phyloP scores from a whole-genome alignment of 2,329 filamentous ascomycete genomes.

The Penicillium sp. region DNA sequence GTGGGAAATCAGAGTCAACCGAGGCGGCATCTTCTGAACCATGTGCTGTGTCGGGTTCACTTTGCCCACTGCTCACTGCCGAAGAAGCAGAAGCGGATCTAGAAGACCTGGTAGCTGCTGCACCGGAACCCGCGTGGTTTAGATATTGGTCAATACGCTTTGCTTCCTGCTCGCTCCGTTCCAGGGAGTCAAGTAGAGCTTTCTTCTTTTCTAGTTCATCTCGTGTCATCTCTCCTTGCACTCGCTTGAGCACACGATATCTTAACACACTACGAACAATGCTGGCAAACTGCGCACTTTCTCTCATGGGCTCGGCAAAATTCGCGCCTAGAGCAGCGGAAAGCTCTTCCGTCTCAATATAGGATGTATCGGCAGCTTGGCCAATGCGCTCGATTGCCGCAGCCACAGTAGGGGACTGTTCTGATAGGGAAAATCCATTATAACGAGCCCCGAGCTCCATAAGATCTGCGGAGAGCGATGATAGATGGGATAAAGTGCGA shows the following conservation, averaged over 20 bases:
- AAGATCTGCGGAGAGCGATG: constrained; percentile 77
- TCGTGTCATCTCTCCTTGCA: constrained; percentile 95
- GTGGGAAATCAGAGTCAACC: constrained; percentile 93
- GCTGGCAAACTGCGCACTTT: constrained; percentile 94
- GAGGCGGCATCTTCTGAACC: constrained; percentile 75
- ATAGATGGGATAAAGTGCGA: constrained; percentile 78
- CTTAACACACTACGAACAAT: constrained; percentile 84
- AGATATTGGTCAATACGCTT: constrained; percentile 92
- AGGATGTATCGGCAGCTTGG: constrained; percentile 92
- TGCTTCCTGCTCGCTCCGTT: constrained; percentile 88
- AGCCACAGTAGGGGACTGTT: constrained; percentile 81
- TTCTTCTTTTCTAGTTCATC: constrained; percentile 90
- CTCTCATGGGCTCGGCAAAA: constrained; percentile 96
- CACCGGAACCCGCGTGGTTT: constrained; percentile 54
- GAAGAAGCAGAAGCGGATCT: constrained; percentile 62
- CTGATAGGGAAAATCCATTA: constrained; percentile 93
- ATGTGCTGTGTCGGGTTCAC: constrained; percentile 49
- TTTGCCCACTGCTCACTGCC: constrained; percentile 36
- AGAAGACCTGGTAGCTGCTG: constrained; percentile 47
- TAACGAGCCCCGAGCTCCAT: constrained; percentile 93
- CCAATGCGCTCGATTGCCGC: constrained; percentile 91
- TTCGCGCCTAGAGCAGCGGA: constrained; percentile 82
- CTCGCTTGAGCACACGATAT: constrained; percentile 86
- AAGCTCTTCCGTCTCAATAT: constrained; percentile 90
- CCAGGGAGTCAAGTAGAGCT: constrained; percentile 76